Conservation (phyloP, 1,284 basidiomycete species). For the Malassezia furfur region DNA sequence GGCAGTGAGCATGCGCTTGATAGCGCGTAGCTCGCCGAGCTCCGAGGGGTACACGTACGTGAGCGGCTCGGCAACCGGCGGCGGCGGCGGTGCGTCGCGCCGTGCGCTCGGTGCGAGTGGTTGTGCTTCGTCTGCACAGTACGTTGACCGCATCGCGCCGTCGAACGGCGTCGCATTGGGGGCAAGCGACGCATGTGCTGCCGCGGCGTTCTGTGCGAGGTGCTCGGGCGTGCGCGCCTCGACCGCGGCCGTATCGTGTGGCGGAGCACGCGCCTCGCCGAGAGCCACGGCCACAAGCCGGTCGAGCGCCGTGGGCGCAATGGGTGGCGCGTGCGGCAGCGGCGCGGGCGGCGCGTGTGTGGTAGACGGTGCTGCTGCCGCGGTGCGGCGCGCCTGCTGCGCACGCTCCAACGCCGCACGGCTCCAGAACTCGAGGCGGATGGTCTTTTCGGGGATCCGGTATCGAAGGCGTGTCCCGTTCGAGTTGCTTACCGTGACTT, state of each 20-base stretch:
- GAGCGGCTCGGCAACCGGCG: background rate
- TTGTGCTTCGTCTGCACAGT: background rate
- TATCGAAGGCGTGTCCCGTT: slow-evolving; percentile 51
- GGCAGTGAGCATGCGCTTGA: slow-evolving; percentile 24
- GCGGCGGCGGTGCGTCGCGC: background rate
- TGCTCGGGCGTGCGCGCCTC: slow-evolving; percentile 1
- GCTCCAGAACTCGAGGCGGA: slow-evolving; percentile 87
- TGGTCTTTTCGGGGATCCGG: slow-evolving; percentile 82
- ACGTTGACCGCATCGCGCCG: slow-evolving; percentile 10
- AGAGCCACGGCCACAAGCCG: slow-evolving; percentile 9
- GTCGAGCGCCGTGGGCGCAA: background rate
- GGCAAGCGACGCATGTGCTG: slow-evolving; percentile 1
- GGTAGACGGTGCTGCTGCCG: background rate
- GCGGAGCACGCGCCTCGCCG: background rate
- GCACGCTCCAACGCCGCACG: background rate
- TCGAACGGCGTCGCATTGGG: slow-evolving; percentile 12
- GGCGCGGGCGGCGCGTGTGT: background rate
- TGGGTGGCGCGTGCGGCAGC: background rate
- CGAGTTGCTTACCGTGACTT: slow-evolving; percentile 48
- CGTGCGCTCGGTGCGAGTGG: background rate
- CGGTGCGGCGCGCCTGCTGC: background rate
- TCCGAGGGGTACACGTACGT: slow-evolving; percentile 20
- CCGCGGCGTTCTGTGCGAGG: slow-evolving; percentile 6
- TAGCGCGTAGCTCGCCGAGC: slow-evolving; percentile 30
- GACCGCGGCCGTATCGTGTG: background rate